Evolutionary conservation across 2,329 filamentous ascomycete species (phyloP).

Genomic region (Orbilia blumenaviensis): DNA sequence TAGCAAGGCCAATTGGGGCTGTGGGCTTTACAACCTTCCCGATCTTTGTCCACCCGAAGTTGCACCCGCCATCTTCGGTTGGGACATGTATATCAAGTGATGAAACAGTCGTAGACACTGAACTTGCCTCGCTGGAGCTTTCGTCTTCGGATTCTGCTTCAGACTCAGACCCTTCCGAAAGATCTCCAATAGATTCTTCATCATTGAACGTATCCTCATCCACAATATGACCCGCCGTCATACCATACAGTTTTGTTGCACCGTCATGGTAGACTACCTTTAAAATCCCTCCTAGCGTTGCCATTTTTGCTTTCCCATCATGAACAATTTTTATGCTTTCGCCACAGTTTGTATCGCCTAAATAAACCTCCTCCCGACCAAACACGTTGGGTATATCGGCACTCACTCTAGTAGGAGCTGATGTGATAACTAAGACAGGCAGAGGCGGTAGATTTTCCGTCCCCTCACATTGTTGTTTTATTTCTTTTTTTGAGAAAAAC

Average conservation of each 20-base stretch:
- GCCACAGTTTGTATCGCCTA: conserved; percentile 13
- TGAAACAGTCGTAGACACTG: not conserved
- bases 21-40: conserved; percentile 2
- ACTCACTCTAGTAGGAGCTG: not conserved
- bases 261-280: conserved; percentile 4
- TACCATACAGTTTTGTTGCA: conserved; percentile 4
- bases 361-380: conserved; percentile 13
- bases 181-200: not conserved
- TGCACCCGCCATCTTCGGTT: conserved; percentile 12
- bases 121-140: not conserved
- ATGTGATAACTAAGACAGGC: conserved; percentile 23
- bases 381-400: not conserved
- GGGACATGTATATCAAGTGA: conserved; percentile 24
- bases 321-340: conserved; percentile 40
- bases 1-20: too few species aligned
- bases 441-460: conserved; percentile 18
- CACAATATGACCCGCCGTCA: conserved; percentile 31
- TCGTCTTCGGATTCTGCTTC: conserved; percentile 7
- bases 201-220: not conserved
- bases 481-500: conserved; percentile 55
- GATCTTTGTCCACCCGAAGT: conserved; percentile 25
- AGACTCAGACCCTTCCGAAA: not conserved
- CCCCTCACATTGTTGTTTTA: conserved; percentile 37
- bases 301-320: conserved; percentile 13
- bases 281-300: conserved; percentile 31